phyloP scores from a whole-genome alignment of 2,329 filamentous ascomycete species.

The Rhynchosporium secalis region DNA sequence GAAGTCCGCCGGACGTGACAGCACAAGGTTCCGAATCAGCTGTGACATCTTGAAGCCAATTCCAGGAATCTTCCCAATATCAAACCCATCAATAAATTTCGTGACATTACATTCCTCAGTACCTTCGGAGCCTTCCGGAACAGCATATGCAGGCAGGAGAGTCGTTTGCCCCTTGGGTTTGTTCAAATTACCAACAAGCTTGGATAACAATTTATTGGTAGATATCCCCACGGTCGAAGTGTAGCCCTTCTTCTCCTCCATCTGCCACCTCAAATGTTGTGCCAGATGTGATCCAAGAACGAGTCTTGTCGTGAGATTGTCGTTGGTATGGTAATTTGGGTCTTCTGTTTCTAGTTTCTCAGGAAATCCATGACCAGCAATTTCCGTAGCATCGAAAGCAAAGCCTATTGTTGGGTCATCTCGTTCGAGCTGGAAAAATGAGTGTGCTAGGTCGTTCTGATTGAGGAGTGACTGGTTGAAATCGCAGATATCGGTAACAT shows the following conservation, averaged over 20 bases:
- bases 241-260: constrained; percentile 78
- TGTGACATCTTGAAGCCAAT: constrained; percentile 80
- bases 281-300: constrained; percentile 81
- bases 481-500: constrained; percentile 82
- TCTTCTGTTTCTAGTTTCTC: constrained; percentile 33
- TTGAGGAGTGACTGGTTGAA: constrained; percentile 79
- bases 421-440: constrained; percentile 77
- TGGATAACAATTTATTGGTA: constrained; percentile 82
- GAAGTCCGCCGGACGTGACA: constrained; percentile 46
- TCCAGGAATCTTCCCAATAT: constrained; percentile 79
- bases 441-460: constrained; percentile 58
- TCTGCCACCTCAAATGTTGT: constrained; percentile 65
- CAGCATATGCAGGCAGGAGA: constrained; percentile 63
- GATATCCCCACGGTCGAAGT: constrained; percentile 86
- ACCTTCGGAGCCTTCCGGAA: constrained; percentile 26
- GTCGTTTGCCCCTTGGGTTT: constrained; percentile 90
- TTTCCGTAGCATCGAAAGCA: constrained; percentile 66
- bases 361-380: constrained; percentile 56
- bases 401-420: constrained; percentile 81
- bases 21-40: constrained; percentile 62
- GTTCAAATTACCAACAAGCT: constrained; percentile 78
- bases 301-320: constrained; percentile 51
- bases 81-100: constrained; percentile 72
- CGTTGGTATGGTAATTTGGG: constrained; percentile 19
- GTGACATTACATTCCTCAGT: constrained; percentile 51